Base-by-base conservation (phyloP, 805 yeast species). In the Scheffersomyces lignosus region DNA sequence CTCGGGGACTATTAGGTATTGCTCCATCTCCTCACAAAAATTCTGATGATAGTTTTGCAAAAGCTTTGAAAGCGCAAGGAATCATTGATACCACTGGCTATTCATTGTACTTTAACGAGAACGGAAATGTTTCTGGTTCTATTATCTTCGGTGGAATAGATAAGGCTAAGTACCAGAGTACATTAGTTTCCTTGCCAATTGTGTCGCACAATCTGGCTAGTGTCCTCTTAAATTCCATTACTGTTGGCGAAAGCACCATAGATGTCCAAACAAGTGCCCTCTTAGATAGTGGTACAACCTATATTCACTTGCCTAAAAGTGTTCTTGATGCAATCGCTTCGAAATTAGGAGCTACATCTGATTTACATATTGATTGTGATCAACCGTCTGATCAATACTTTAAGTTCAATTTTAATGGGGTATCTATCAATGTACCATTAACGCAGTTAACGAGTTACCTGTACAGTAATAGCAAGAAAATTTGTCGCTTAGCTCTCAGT, bases 221-320 rank as follows among this genome's bases (percentile, higher is more conserved):
- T 3, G 24, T 36, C 8, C 15, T 12, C n/a, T 18, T 32, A 6
- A 31, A 23, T n/a, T 33, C 33, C 8, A 18, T 42, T 15, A 8
- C 15, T 4, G 13, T 29, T 3, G 33, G 24, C 15, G 36, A 37
- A 9, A n/a, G 18, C 12, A 16, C 23, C 9, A 31, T n/a, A n/a
- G n/a, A n/a, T n/a, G n/a, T n/a, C 13, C 47, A 40, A 24, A 54
- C 51, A 15, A 63, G 74, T 2, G 78, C 71, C 1, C 43, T 75
- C 7, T 54, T 80, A 29, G 84, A 80, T 54, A 70, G 80, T 3
- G 84, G 84, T 27, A 70, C 81, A 7, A 74, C 83, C 6, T 51
- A 71, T 26, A 52, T 74, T 9, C 66, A 64, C 38, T 53, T 73
- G 3, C 82, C 83, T 9, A 23, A 27, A 5, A 32, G 22, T 5